Conservation (phyloP, 148 eudicot genomes). For the Rhododendron williamsianum region DNA sequence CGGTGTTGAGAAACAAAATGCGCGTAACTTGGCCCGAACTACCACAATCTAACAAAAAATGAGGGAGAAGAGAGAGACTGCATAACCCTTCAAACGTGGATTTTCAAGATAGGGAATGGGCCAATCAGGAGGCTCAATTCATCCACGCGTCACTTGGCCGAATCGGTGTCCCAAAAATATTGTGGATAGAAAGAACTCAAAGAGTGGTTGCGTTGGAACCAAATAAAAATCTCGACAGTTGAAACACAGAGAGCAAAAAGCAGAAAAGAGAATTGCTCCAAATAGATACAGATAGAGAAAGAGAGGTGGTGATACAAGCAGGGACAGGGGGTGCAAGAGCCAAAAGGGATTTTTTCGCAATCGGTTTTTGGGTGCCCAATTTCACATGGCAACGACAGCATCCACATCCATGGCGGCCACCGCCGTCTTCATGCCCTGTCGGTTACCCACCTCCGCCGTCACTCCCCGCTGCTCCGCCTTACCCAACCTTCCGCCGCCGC, state of each 20-base stretch:
- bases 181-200: conserved; percentile 5
- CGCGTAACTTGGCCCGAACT: no score
- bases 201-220: neutral
- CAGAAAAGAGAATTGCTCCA: neutral
- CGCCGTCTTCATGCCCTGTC: conserved; percentile 51
- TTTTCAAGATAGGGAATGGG: conserved; percentile 30
- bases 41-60: no score
- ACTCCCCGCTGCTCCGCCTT: conserved; percentile 43
- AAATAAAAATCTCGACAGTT: neutral
- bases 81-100: conserved; percentile 7
- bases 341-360: neutral
- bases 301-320: neutral
- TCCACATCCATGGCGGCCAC: conserved; percentile 72
- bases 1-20: no score
- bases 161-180: neutral
- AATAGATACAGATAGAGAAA: conserved; percentile 18
- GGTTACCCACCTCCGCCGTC: conserved; percentile 30
- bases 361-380: neutral
- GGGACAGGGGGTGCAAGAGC: neutral
- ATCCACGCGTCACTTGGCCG: conserved; percentile 28
- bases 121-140: conserved; percentile 24
- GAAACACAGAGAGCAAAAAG: neutral
- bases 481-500: conserved; percentile 51
- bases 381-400: conserved; percentile 33
- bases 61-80: neutral